These are phyloP conservation scores for Vitis hybrid DNA, from an alignment of 177 flowering plant genomes.

Conservation along the genomic window DNA sequence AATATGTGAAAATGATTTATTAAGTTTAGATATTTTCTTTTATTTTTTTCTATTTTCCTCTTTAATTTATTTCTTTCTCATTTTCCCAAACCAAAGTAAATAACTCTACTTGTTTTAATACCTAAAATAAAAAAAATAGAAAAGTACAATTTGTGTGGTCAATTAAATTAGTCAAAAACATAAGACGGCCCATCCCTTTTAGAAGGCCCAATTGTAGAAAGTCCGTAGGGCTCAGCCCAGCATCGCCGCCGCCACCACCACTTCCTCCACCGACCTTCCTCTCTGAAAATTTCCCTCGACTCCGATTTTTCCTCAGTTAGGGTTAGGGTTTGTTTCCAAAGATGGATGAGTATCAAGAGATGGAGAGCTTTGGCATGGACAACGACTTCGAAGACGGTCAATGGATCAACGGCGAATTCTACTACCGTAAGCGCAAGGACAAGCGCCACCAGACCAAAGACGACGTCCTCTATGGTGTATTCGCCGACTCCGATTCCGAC, in stretches of 20 bases:
- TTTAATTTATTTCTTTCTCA: no score
- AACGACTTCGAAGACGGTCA: slow-evolving; percentile 85
- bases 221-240: background rate
- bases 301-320: no score
- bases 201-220: background rate
- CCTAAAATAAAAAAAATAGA: no score
- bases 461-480: slow-evolving; percentile 69
- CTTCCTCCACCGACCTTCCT: background rate
- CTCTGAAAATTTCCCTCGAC: no score
- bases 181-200: background rate
- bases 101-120: no score
- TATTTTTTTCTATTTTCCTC: no score
- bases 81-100: background rate
- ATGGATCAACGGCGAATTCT: slow-evolving; percentile 83
- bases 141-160: background rate
- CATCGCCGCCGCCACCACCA: background rate
- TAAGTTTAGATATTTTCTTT: no score
- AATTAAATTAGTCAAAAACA: background rate
- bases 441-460: slow-evolving; percentile 73
- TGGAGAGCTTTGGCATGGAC: slow-evolving; percentile 76
- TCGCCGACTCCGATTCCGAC: slow-evolving; percentile 53
- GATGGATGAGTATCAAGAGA: slow-evolving; percentile 83
- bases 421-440: slow-evolving; percentile 57
- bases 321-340: background rate
- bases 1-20: no score